These are phyloP conservation scores for Kodamaea jinghongensis DNA, from an alignment of 805 yeast genomes.

Conservation along the genomic window DNA sequence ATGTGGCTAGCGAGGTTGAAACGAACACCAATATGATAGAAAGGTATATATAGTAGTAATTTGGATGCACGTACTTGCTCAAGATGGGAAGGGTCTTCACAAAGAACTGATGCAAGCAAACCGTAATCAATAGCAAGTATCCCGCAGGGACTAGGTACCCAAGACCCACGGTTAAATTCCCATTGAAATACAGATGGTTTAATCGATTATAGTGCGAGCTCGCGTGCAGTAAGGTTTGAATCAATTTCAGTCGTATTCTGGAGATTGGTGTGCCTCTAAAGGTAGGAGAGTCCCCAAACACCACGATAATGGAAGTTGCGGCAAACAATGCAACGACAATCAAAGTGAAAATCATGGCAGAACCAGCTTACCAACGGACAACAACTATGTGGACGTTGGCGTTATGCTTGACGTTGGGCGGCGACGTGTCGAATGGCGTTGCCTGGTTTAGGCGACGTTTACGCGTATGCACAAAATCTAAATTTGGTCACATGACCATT, in stretches of 20 bases:
- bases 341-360: neutral
- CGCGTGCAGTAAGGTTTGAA: slow-evolving; percentile 8
- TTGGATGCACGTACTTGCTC: slow-evolving; percentile 12
- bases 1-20: slow-evolving; percentile 37
- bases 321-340: slow-evolving; percentile 3
- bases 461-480: slow-evolving; percentile 2
- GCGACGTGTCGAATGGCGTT: neutral
- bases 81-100: slow-evolving; percentile 21
- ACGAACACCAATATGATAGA: slow-evolving; percentile 31
- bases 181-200: slow-evolving; percentile 23
- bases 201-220: slow-evolving; percentile 9
- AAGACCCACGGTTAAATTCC: slow-evolving; percentile 18
- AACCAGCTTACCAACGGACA: neutral
- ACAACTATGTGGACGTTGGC: no score
- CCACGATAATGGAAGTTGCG: slow-evolving; percentile 13
- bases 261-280: slow-evolving; percentile 35
- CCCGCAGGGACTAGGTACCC: slow-evolving; percentile 47
- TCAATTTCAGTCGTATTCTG: slow-evolving; percentile 14
- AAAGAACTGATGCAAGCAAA: slow-evolving; percentile 33
- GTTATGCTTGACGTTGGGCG: neutral
- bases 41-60: slow-evolving; percentile 24
- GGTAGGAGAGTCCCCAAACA: slow-evolving; percentile 51
- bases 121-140: slow-evolving; percentile 35
- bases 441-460: neutral
- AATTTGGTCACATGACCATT: neutral